These are phyloP conservation scores for Chondrus crispus DNA, from an alignment of 23 red algal species.

Conservation along the genomic window DNA sequence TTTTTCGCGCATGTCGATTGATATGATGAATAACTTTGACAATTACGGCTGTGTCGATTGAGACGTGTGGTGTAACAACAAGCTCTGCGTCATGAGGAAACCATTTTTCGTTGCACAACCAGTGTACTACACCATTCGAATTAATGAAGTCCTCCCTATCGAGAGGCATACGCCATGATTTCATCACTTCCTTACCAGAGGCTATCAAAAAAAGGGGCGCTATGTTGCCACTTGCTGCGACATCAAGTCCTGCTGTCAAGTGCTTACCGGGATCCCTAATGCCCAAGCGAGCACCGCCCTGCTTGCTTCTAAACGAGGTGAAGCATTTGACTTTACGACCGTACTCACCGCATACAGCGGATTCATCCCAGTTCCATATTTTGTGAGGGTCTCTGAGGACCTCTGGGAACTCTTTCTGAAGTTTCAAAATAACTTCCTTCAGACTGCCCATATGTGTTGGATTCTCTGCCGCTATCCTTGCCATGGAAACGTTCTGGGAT, in stretches of 20 bases:
- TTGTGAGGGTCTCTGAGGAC: background rate
- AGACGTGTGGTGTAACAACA: background rate
- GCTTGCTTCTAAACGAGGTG: background rate
- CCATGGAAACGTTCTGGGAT: background rate
- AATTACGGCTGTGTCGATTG: background rate
- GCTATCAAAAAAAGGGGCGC: background rate
- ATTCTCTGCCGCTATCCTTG: background rate
- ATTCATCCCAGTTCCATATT: slow-evolving; percentile 8
- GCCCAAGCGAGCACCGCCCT: background rate
- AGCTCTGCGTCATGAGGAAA: background rate
- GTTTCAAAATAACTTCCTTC: background rate
- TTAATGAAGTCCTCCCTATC: background rate
- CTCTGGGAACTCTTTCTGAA: background rate
- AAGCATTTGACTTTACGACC: background rate
- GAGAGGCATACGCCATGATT: background rate
- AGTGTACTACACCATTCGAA: background rate
- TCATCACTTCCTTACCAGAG: background rate
- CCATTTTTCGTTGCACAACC: background rate
- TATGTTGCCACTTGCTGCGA: background rate
- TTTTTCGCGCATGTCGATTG: background rate
- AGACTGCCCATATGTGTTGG: background rate
- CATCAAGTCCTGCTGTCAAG: background rate
- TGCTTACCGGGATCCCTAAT: slow-evolving; percentile 17
- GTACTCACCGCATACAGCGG: background rate
- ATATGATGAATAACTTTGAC: background rate